A percentile compares a stretch with the other conserved stretches of the same genome.
Conservation (phyloP, 805 yeast genomes). For the Cyberlindnera lachancei region DNA sequence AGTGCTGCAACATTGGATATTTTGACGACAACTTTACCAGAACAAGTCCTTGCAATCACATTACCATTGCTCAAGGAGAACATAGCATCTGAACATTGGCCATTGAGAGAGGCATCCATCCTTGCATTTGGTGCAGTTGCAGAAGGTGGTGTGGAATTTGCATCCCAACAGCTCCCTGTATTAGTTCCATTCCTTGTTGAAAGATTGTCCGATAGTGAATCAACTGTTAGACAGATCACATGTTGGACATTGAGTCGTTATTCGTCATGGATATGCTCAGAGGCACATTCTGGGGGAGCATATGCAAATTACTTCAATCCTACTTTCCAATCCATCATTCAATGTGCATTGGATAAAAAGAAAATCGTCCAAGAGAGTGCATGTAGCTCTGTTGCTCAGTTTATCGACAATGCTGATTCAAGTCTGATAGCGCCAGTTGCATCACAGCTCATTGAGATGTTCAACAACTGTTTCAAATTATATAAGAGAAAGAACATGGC, state of each 20-base stretch:
- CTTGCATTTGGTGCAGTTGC: slow-evolving; percentile 94
- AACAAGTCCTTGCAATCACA: slow-evolving; percentile 54
- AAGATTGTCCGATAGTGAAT: slow-evolving; percentile 63
- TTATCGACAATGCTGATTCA: slow-evolving; percentile 70
- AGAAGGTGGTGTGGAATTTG: slow-evolving; percentile 72
- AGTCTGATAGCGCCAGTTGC: slow-evolving; percentile 51
- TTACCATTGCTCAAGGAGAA: slow-evolving; percentile 72
- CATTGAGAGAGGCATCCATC: slow-evolving; percentile 85
- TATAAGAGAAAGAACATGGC: slow-evolving; percentile 81
- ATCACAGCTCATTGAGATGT: slow-evolving; percentile 58
- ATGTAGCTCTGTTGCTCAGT: slow-evolving; percentile 76
- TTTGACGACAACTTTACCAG: slow-evolving; percentile 61
- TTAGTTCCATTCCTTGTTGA: slow-evolving; percentile 82
- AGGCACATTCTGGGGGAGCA: slow-evolving; percentile 53
- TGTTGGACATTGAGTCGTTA: slow-evolving; percentile 95
- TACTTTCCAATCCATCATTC: slow-evolving; percentile 68
- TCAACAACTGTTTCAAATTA: slow-evolving; percentile 62
- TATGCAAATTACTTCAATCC: slow-evolving; percentile 66
- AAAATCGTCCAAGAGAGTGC: slow-evolving; percentile 96
- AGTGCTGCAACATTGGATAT: slow-evolving; percentile 89
- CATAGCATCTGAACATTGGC: slow-evolving; percentile 72
- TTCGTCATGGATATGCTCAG: slow-evolving; percentile 71
- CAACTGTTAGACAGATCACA: slow-evolving; percentile 84
- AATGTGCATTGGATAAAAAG: slow-evolving; percentile 71
- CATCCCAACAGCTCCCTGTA: slow-evolving; percentile 66